These are phyloP conservation scores for Hsuehochloa calcarea DNA, from an alignment of 176 grass and related monocot species.

Conservation along the genomic window DNA sequence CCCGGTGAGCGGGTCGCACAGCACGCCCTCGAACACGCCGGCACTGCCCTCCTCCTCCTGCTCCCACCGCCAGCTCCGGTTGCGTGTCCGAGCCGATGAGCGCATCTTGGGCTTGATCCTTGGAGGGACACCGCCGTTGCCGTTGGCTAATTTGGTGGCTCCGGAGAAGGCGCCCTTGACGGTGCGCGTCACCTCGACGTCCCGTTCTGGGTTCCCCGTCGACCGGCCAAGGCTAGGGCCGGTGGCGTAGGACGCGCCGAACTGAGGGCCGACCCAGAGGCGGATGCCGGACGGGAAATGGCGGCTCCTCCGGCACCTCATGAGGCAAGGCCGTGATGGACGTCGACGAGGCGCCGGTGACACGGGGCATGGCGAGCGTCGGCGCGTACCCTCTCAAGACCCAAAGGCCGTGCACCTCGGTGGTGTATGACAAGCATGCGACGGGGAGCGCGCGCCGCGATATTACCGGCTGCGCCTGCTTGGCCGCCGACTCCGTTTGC, in stretches of 20 bases:
- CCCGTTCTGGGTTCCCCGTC: slow-evolving; percentile 71
- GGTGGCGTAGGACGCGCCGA: slow-evolving; percentile 62
- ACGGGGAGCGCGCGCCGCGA: slow-evolving; percentile 7
- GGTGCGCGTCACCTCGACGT: slow-evolving; percentile 66
- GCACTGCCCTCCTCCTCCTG: slow-evolving; percentile 79
- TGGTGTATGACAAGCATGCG: slow-evolving; percentile 55
- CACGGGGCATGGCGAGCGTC: slow-evolving; percentile 51
- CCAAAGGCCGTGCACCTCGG: slow-evolving; percentile 57
- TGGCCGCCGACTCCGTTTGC: slow-evolving; percentile 11
- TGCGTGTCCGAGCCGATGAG: slow-evolving; percentile 44
- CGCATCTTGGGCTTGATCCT: slow-evolving; percentile 57
- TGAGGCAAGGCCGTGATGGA: slow-evolving; percentile 23
- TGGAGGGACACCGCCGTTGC: background rate
- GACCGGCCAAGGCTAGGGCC: slow-evolving; percentile 87
- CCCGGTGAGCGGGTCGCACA: slow-evolving; percentile 60
- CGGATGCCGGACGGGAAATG: slow-evolving; percentile 79
- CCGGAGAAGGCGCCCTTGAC: slow-evolving; percentile 59
- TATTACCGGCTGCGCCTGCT: background rate
- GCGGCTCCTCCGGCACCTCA: slow-evolving; percentile 55
- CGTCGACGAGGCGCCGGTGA: background rate
- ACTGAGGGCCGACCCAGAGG: slow-evolving; percentile 72
- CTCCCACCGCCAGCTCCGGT: slow-evolving; percentile 85
- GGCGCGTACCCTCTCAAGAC: slow-evolving; percentile 73
- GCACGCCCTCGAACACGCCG: slow-evolving; percentile 74
- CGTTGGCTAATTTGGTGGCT: slow-evolving; percentile 29